These are phyloP conservation scores for Talaromyces adpressus DNA, from an alignment of 495 filamentous ascomycete species.

Conservation along the genomic window DNA sequence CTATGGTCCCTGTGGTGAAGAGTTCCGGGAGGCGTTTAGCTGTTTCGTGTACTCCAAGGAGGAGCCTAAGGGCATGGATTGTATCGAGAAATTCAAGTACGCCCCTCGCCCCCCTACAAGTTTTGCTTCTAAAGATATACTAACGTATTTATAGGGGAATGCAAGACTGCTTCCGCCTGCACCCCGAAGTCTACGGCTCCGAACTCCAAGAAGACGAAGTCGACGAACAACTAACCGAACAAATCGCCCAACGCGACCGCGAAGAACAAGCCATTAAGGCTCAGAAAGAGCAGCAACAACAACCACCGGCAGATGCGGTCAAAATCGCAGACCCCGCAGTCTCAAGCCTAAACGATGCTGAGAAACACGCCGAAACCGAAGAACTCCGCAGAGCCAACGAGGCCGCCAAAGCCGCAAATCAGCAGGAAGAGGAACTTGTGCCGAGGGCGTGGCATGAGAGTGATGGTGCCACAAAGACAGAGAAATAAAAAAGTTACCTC, in stretches of 20 bases:
- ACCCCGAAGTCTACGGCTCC: constrained; percentile 88
- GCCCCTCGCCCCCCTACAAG: too few species aligned
- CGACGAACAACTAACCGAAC: constrained; percentile 14
- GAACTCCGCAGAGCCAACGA: constrained; percentile 5
- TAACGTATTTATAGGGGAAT: constrained; percentile 75
- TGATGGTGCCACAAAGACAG: constrained; percentile 19
- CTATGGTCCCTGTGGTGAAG: constrained; percentile 87
- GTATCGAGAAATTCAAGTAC: constrained; percentile 96
- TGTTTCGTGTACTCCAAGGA: constrained; percentile 93
- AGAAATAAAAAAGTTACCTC: constrained; percentile 16
- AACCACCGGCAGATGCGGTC: constrained; percentile 7
- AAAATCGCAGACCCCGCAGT: constrained; percentile 10
- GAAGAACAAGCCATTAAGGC: constrained; percentile 8
- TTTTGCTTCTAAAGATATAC: too few species aligned
- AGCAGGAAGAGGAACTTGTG: constrained; percentile 28
- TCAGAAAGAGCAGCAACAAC: constrained; percentile 7
- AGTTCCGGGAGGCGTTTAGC: constrained; percentile 92
- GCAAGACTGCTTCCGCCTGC: constrained; percentile 91
- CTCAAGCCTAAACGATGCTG: constrained; percentile 5
- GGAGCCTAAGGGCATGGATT: constrained; percentile 98
- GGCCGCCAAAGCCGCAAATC: background rate
- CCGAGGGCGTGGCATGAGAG: constrained; percentile 47
- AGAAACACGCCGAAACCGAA: constrained; percentile 11
- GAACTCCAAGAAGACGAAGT: constrained; percentile 83
- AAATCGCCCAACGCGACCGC: constrained; percentile 9